Base-by-base conservation (phyloP, 1,284 basidiomycete species). In the Ustilago loliicola region DNA sequence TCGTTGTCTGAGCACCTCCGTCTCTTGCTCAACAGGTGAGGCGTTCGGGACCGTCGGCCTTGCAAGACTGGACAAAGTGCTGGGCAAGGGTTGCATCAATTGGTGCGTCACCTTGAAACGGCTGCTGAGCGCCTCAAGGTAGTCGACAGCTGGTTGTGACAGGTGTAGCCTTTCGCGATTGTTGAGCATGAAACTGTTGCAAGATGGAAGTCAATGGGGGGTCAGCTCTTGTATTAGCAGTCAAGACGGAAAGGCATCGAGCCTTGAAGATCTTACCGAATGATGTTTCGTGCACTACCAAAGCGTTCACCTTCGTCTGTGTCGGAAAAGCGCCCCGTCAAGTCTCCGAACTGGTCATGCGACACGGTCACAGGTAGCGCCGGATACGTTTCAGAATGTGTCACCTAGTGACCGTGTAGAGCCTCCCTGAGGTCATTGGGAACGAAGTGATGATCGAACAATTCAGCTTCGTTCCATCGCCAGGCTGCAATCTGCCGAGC, bases 241-340 rank as follows among this genome's bases (percentile, higher is more conserved):
- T 25, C 13, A 7, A 25, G 9, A 29, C 19, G 23, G 21, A 13
- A 32, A 13, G 15, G 30, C 21, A 45, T 13, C 4, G 11, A 42
- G 3, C 15, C 23, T 51, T 19, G 13, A 1, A 40, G 9, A 70
- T n/a, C 62, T 56, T 42, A 70, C 67, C 17, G 17, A 13, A 72
- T 54, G 29, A 72, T 23, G 2, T 42, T 10, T 19, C 53, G 30
- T 23, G 40, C 55, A 9, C 55, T 52, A 0, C 21, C 34, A 8
- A 66, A 72, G 11, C 69, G 56, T 6, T 19, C 63, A 4, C 59
- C 63, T 42, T 58, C 60, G 29, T 66, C 50, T 4, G 59, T 50
- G 19, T 56, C 19, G 21, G 61, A 17, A 29, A 47, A 59, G 23
- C 25, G 54, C 2, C 10, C 1, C 27, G 59, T n/a, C 0, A 30